Conservation (phyloP, 805 yeast species). For the Metschnikowia reukaufii region DNA sequence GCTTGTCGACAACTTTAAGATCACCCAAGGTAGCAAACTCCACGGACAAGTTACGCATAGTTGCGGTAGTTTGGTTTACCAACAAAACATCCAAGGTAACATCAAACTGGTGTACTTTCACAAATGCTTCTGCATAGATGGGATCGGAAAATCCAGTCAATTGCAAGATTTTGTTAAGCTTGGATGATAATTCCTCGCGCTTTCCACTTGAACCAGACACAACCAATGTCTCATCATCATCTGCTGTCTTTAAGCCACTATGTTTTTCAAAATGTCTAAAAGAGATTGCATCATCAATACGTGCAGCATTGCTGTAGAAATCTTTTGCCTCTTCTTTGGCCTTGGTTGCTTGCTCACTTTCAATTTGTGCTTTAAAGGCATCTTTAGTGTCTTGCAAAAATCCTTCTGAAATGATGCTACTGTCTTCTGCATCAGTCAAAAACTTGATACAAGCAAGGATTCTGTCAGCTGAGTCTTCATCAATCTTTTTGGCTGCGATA, state of each 20-base stretch:
- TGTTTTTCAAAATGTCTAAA: slow-evolving; percentile 75
- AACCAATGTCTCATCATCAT: slow-evolving; percentile 54
- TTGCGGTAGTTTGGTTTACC: slow-evolving; percentile 90
- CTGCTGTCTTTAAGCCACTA: slow-evolving; percentile 23
- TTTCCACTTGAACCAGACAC: slow-evolving; percentile 53
- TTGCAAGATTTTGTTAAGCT: slow-evolving; percentile 84
- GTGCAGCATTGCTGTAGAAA: slow-evolving; percentile 63
- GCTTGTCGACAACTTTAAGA: slow-evolving; percentile 88
- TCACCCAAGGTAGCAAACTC: slow-evolving; percentile 97
- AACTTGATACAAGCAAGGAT: slow-evolving; percentile 82
- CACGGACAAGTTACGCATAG: slow-evolving; percentile 86
- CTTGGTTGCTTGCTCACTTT: slow-evolving; percentile 56
- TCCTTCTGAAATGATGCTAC: slow-evolving; percentile 56
- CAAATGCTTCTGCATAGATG: slow-evolving; percentile 95
- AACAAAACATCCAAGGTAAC: slow-evolving; percentile 89
- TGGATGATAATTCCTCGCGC: slow-evolving; percentile 65
- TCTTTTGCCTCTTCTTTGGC: slow-evolving; percentile 57
- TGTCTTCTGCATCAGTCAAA: slow-evolving; percentile 63
- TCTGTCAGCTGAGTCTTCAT: slow-evolving; percentile 96
- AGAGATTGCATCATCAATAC: slow-evolving; percentile 72
- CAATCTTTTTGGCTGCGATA: slow-evolving; percentile 70
- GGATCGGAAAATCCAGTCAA: slow-evolving; percentile 98
- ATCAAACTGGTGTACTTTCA: slow-evolving; percentile 95
- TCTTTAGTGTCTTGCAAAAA: slow-evolving; percentile 85
- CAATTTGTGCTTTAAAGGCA: slow-evolving; percentile 75